Evolutionary conservation across 805 yeast species (phyloP), one percentile per base, ranked within the genome.

Genomic region (Nakazawaea ambrosiae): DNA sequence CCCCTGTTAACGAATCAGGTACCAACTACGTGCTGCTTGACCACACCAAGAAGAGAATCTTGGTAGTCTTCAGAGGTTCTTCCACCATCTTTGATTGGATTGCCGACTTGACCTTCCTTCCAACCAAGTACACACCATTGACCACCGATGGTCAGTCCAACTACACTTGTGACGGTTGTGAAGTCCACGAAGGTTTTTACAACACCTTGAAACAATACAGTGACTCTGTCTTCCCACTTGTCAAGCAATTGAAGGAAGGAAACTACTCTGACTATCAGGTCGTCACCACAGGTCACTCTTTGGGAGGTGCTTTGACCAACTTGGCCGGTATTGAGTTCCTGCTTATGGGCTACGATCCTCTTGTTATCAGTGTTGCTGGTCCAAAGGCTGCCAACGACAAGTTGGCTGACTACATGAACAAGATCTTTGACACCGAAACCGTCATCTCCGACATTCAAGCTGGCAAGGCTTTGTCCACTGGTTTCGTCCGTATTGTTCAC

Each of bases 221-320:
- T 15, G 20, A 27, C n/a, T 19, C 8, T 2, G n/a, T 28, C 4
- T 32, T 32, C 28, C 10, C 18, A 3, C 4, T 7, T 8, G 58
- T 78, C 2, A 47, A 55, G 11, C 42, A 47, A 2, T 48, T 68
- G 18, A 52, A 59, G 18, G 42, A 54, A 9, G 49, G 60, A 15
- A 57, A 68, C 47, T 30, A 30, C 24, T 71, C 76, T 0, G 67
- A 65, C 20, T 80, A 76, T 51, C 52, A 62, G 15, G 41, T 81
- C 4, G 63, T 71, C 2, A 65, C 80, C 2, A 61, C 78, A 1
- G 94, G 94, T 0, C 95, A 85, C 55, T 84, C 92, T 0, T 57
- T 84, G 30, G 89, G 88, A 3, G 94, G 80, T 7, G 88, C 88
- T 0, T 54, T 81, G 37, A 80, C 89, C 1, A 57, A 66, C 3